Evolutionary conservation across 176 grass and related monocot species (phyloP).

Genomic region (Eragrostis curvula): DNA sequence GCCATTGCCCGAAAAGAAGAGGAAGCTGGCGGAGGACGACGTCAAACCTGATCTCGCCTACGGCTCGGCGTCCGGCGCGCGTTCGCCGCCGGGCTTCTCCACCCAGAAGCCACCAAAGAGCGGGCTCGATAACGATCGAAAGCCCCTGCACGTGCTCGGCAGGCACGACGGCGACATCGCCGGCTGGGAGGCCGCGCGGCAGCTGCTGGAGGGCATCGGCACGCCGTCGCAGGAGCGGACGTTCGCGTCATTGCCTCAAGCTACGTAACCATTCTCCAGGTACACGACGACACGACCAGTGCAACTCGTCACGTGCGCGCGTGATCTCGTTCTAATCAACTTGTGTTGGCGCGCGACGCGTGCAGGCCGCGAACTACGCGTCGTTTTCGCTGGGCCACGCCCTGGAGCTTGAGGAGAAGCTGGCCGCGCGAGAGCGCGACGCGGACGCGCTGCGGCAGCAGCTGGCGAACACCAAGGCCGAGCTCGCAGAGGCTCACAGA

Average conservation of each 20-base stretch:
- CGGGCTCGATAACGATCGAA: no score
- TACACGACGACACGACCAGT: background rate
- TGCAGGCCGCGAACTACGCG: conserved; percentile 31
- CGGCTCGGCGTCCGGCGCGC: background rate
- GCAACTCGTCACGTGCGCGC: background rate
- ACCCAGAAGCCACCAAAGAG: background rate
- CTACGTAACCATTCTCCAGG: conserved; percentile 19
- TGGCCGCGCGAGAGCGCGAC: background rate
- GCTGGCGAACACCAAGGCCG: background rate
- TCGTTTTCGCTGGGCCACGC: conserved; percentile 32
- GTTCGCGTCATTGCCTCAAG: conserved; percentile 1
- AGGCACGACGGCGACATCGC: background rate
- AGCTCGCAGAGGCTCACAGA: background rate
- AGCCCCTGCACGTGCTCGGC: no score
- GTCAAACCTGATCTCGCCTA: background rate
- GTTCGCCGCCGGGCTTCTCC: background rate
- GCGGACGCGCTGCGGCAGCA: background rate
- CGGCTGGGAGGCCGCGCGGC: conserved; percentile 2
- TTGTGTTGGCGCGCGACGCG: background rate
- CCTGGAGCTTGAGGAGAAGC: conserved; percentile 25
- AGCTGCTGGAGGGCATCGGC: conserved; percentile 24
- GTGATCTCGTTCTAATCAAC: background rate
- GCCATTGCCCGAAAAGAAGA: conserved; percentile 18
- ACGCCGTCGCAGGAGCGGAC: conserved; percentile 6
- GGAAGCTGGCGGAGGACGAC: background rate